phyloP scores from a whole-genome alignment of 2,329 filamentous ascomycete species.

The Fusarium piperis region DNA sequence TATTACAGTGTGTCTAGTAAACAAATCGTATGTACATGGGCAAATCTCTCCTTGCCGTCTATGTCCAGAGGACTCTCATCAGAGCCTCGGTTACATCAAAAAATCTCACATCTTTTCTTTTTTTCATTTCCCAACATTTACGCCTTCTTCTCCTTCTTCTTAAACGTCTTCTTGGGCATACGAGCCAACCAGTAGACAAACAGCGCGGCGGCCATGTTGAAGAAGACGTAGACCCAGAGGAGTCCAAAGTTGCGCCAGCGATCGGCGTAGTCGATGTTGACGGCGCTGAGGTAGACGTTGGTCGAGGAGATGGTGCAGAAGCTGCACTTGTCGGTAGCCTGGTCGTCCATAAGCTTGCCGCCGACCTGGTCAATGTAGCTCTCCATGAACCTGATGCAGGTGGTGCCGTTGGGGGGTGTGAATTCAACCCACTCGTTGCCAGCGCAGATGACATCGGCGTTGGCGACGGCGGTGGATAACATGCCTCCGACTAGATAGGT shows the following conservation, averaged over 20 bases:
- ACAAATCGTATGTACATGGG: conserved; percentile 28
- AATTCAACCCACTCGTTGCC: conserved; percentile 75
- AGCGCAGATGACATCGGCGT: conserved; percentile 72
- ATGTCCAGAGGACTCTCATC: conserved; percentile 10
- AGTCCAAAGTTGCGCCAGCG: conserved; percentile 77
- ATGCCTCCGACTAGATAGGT: conserved; percentile 83
- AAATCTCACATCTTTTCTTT: neutral
- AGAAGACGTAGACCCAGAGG: conserved; percentile 66
- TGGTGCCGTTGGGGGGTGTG: conserved; percentile 64
- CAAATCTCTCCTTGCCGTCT: conserved; percentile 27
- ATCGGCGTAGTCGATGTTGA: conserved; percentile 64
- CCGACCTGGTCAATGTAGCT: conserved; percentile 59
- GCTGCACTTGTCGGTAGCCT: conserved; percentile 62
- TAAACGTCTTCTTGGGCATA: conserved; percentile 54
- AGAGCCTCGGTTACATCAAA: neutral
- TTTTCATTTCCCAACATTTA: neutral
- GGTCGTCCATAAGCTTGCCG: conserved; percentile 63
- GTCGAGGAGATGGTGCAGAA: conserved; percentile 65
- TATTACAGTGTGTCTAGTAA: conserved; percentile 33
- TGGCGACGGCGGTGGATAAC: conserved; percentile 75
- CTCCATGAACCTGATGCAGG: conserved; percentile 69
- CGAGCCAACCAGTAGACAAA: conserved; percentile 66
- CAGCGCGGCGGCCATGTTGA: conserved; percentile 66
- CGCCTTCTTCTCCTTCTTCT: conserved; percentile 48
- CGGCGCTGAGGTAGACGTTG: conserved; percentile 60